Conservation (phyloP, 768 basidiomycete genomes). For the Boletales sp. region DNA sequence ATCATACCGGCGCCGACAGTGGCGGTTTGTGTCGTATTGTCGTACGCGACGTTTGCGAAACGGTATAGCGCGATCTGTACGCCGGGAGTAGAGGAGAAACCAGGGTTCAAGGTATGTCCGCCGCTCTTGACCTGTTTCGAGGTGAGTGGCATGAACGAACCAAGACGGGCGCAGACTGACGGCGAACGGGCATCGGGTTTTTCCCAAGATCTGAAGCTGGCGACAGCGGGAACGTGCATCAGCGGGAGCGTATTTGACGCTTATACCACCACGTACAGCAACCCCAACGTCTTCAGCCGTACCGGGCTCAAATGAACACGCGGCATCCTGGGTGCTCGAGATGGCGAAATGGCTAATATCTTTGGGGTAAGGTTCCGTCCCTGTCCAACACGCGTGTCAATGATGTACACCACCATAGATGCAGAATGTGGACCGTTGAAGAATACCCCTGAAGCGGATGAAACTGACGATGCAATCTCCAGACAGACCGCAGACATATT, state of each 20-base stretch:
- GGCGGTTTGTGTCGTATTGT: conserved; percentile 37
- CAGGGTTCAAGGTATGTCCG: conserved; percentile 52
- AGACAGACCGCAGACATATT: conserved; percentile 13
- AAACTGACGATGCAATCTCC: conserved; percentile 21
- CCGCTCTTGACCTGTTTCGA: conserved; percentile 56
- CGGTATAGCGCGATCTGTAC: conserved; percentile 55
- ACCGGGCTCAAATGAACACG: conserved; percentile 58
- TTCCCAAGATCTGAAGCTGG: conserved; percentile 47
- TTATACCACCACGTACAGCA: conserved; percentile 35
- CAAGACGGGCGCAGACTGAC: conserved; percentile 29
- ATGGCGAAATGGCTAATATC: conserved; percentile 48
- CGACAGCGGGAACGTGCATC: background rate
- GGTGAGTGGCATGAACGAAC: conserved; percentile 1
- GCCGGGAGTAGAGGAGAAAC: conserved; percentile 58
- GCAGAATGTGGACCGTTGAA: conserved; percentile 15
- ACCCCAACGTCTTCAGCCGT: conserved; percentile 49
- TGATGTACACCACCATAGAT: background rate
- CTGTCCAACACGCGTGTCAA: conserved; percentile 13
- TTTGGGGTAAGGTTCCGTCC: conserved; percentile 30
- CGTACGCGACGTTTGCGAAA: conserved; percentile 45
- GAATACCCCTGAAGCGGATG: conserved; percentile 19
- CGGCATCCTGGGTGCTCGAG: conserved; percentile 43
- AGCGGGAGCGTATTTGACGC: background rate
- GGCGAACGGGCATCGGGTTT: conserved; percentile 49
- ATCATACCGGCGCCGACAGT: conserved; percentile 41